Conservation (phyloP, 768 basidiomycete genomes). For the Russula compacta region DNA sequence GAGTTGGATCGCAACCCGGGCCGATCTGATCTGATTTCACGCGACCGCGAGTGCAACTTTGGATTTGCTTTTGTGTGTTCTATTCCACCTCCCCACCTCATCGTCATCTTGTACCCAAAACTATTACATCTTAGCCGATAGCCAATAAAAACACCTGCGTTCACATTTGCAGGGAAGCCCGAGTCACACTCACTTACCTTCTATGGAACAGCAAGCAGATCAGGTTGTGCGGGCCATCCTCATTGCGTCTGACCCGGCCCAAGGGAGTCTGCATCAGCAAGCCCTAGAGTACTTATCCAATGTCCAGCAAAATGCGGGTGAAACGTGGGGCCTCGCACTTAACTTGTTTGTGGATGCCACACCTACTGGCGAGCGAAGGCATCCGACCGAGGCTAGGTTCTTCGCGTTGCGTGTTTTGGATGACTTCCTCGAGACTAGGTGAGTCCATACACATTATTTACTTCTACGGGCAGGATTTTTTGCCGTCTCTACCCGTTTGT, state of each 20-base stretch:
- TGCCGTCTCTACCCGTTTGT: not conserved
- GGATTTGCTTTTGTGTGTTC: not conserved
- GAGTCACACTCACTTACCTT: conserved; percentile 14
- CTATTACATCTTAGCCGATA: conserved; percentile 1
- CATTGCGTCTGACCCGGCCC: conserved; percentile 77
- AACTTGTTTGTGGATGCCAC: conserved; percentile 59
- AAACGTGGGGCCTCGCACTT: conserved; percentile 76
- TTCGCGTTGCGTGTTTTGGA: conserved; percentile 74
- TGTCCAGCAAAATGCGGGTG: conserved; percentile 65
- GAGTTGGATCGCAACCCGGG: not conserved
- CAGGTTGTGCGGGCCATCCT: conserved; percentile 77
- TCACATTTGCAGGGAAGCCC: conserved; percentile 15
- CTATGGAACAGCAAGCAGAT: conserved; percentile 69
- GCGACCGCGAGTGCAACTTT: not conserved
- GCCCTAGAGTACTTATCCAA: conserved; percentile 76
- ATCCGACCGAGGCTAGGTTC: conserved; percentile 66
- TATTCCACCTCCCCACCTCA: not conserved
- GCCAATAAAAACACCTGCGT: conserved; percentile 5
- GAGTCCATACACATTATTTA: conserved; percentile 27
- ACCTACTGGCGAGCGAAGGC: conserved; percentile 53
- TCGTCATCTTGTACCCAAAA: not conserved
- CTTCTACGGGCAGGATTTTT: not conserved
- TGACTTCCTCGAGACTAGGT: conserved; percentile 78
- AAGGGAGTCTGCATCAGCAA: conserved; percentile 66
- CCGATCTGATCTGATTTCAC: conserved; percentile 16